Percentiles rank a stretch among this genome's conserved stretches.
Conservation (phyloP, 2,329 filamentous ascomycete genomes). For the Cladosporium sp. region DNA sequence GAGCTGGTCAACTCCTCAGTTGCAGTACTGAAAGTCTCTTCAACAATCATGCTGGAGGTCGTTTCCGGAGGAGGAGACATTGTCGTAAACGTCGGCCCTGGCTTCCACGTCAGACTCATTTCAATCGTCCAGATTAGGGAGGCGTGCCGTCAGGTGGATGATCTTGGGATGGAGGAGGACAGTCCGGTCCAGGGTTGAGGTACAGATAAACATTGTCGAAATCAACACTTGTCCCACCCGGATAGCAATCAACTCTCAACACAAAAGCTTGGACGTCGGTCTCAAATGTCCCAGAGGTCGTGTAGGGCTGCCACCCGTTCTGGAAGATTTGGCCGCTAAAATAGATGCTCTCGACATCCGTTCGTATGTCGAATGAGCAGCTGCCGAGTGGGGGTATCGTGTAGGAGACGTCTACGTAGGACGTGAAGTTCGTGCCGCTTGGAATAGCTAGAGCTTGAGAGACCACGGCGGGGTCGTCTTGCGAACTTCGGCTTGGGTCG, state of each 20-base stretch:
- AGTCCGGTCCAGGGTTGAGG: neutral
- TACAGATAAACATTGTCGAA: neutral
- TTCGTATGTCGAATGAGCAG: neutral
- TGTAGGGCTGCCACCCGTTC: neutral
- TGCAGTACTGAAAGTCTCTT: too few species aligned
- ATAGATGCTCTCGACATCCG: slow-evolving; percentile 2
- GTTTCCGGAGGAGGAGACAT: too few species aligned
- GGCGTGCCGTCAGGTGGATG: too few species aligned
- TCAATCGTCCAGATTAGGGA: too few species aligned
- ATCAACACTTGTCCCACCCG: neutral
- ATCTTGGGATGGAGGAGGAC: too few species aligned
- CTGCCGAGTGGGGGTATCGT: neutral
- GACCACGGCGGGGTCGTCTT: neutral
- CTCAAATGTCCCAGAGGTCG: too few species aligned
- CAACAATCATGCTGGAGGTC: too few species aligned
- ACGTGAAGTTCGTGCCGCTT: neutral
- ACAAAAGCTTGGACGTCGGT: neutral
- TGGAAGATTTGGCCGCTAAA: neutral
- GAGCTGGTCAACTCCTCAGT: too few species aligned
- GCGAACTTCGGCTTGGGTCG: neutral
- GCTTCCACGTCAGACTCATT: too few species aligned
- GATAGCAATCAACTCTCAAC: neutral
- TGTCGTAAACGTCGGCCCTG: too few species aligned
- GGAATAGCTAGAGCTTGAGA: neutral
- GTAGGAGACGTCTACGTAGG: neutral